Evolutionary conservation across 2,329 filamentous ascomycete genomes (phyloP), one percentile per base, ranked within the genome.

Genomic region (Pseudodiploospora longispora): DNA sequence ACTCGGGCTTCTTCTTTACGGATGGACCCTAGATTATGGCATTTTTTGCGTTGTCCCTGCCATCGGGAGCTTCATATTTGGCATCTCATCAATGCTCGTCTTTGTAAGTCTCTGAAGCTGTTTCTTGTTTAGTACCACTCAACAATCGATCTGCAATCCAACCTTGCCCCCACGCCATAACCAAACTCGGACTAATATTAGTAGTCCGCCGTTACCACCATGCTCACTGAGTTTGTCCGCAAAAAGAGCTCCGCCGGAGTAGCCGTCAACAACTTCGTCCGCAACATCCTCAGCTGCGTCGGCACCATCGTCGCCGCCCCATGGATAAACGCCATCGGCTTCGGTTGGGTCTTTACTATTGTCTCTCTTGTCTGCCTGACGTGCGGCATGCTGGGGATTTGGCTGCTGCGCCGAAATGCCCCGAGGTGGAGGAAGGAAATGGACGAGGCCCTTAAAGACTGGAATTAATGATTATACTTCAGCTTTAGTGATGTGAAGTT

Each of bases 161-260:
- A 19, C 19, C 19, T 19, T 3, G 19, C 19, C 3, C 19, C 8
- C 32, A 12, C 3, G 3, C 8, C 8, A 12, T 2, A 34, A 34
- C 2, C 12, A 3, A 34, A 3, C 32, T 34, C 3, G 3, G 32
- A 12, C 32, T 36, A 4, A 10, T 9, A 19, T 7, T 6, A 19
- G n/a, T 30, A 69, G 66, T 64, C 78, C 40, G 75, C 80, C 53
- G 72, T 78, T 0, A 89, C 85, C 0, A 93, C 87, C 0, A 89
- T 93, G 84, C 69, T 93, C 52, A 91, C 87, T 0, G 87, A 93
- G 58, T 89, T 91, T 57, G 83, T 91, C 72, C 85, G 85, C 10
- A 74, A 78, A 36, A 73, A 75, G 50, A 83, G 82, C 40, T 85
- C 80, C 4, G 77, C 77, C 8, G 86, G 85, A 1, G 84, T 91